Evolutionary conservation across 306 rosid genomes (phyloP).

Genomic region (Acacia confusa): DNA sequence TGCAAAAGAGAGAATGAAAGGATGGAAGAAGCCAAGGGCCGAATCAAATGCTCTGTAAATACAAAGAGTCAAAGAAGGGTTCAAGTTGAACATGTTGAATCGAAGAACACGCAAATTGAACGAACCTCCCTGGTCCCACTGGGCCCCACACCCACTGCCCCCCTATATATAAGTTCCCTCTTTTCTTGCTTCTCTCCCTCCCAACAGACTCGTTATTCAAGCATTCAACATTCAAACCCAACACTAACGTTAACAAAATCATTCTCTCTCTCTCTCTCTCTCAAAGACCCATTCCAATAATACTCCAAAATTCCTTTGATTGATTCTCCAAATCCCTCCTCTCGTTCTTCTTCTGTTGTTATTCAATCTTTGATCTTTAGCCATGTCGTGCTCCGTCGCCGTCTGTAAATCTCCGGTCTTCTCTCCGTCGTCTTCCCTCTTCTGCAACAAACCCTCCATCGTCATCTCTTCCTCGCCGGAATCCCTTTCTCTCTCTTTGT

Average conservation of each 20-base stretch:
- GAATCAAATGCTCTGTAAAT: not conserved
- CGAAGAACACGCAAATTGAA: not conserved
- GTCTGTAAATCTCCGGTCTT: slow-evolving; percentile 3
- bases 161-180: not conserved
- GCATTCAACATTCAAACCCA: not conserved
- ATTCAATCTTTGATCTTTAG: not conserved
- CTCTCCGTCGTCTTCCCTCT: slow-evolving; percentile 23
- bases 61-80: not conserved
- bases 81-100: not conserved
- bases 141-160: not conserved
- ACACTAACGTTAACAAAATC: not conserved
- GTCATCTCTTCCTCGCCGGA: slow-evolving; percentile 10
- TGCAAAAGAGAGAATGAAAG: not conserved
- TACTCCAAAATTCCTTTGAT: not conserved
- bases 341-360: not conserved
- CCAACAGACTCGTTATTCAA: not conserved
- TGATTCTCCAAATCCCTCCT: not conserved
- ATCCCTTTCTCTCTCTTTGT: not conserved
- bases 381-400: slow-evolving; percentile 20
- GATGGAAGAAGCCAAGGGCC: not conserved
- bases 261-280: not conserved
- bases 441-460: not conserved
- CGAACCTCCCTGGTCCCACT: not conserved
- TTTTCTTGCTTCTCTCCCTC: not conserved
- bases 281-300: too few species aligned